phyloP scores from a whole-genome alignment of 2,329 filamentous ascomycete genomes.

The Plenodomus tracheiphilus region DNA sequence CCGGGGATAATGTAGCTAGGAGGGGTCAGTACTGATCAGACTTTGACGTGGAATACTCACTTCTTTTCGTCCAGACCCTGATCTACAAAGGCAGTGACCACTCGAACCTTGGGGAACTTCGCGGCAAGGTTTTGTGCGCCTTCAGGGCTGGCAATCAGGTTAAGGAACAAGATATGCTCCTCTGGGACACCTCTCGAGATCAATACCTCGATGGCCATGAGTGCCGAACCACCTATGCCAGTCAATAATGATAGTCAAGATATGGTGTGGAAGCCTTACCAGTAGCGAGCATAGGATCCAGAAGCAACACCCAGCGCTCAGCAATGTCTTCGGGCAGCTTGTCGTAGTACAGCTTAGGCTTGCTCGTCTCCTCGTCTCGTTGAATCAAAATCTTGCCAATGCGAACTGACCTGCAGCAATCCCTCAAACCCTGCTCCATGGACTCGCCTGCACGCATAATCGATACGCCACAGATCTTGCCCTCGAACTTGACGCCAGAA shows the following conservation, averaged over 20 bases:
- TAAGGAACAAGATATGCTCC: slow-evolving; percentile 93
- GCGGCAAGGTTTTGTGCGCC: slow-evolving; percentile 87
- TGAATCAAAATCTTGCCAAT: slow-evolving; percentile 99
- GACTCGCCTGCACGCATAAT: slow-evolving; percentile 98
- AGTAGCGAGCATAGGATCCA: slow-evolving; percentile 99
- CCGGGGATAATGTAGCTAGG: slow-evolving; percentile 90
- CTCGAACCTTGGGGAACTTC: slow-evolving; percentile 83
- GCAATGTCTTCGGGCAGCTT: slow-evolving; percentile 95
- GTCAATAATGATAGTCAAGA: not conserved
- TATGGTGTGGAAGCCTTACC: slow-evolving; percentile 56
- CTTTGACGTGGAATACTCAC: slow-evolving; percentile 57
- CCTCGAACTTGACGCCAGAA: slow-evolving; percentile 90
- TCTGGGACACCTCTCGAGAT: slow-evolving; percentile 90
- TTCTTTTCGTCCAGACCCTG: slow-evolving; percentile 97
- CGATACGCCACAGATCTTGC: slow-evolving; percentile 96
- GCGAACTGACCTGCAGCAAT: slow-evolving; percentile 95
- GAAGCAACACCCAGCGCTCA: slow-evolving; percentile 85
- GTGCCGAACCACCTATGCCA: slow-evolving; percentile 81
- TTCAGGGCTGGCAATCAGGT: slow-evolving; percentile 95
- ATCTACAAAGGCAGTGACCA: slow-evolving; percentile 96
- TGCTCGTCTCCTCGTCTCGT: slow-evolving; percentile 89
- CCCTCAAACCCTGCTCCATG: slow-evolving; percentile 95
- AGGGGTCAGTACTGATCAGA: not conserved
- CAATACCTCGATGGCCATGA: slow-evolving; percentile 94
- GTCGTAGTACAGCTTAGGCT: slow-evolving; percentile 95